Evolutionary conservation across 2,329 filamentous ascomycete species (phyloP), one percentile per base, ranked within the genome.

Genomic region (Knoxdaviesia proteae): DNA sequence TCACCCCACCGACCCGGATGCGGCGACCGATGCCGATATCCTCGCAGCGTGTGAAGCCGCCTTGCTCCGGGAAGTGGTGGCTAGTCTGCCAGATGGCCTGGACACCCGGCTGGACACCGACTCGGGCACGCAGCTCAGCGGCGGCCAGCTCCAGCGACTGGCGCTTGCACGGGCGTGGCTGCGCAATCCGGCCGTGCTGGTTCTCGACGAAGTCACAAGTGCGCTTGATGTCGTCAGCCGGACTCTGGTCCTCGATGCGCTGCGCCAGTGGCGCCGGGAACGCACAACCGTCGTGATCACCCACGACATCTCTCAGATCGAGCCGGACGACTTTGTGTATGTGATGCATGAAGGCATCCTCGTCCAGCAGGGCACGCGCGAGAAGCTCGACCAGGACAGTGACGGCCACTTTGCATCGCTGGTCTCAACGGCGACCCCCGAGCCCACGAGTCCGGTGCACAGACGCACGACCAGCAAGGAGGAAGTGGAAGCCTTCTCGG

Each of bases 271-370:
- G 88, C 69, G 90, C 29, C 63, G 61, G 34, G 78, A 71, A 0
- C 90, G 83, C 55, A 94, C 87, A 0, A 96, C 88, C 0, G 82
- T 96, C 42, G 74, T 96, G 49, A 88, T 96, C 51, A 94, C 90
- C 0, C 88, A 96, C 52, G 84, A 96, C 48, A 70, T 90, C 33
- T 69, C 74, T 0, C 80, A 88, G 49, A 88, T 96, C 7, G 56
- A 61, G 5, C 61, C 73, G 0, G 56, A 75, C 0, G 86, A 96
- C 48, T 87, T 79, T 47, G 69, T 92, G 0, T 93, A 87, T 49
- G 69, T 94, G 7, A 62, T 96, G 54, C 78, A 88, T 33, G 60
- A 74, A 7, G 80, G 82, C 0, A 55, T 54, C 0, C 62, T 94
- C 0, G 68, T 80, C 0, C 74, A 86, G 50, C 64, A 80, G 49